Conservation (phyloP, 78 protist genomes). For the Emiliania huxleyi region DNA sequence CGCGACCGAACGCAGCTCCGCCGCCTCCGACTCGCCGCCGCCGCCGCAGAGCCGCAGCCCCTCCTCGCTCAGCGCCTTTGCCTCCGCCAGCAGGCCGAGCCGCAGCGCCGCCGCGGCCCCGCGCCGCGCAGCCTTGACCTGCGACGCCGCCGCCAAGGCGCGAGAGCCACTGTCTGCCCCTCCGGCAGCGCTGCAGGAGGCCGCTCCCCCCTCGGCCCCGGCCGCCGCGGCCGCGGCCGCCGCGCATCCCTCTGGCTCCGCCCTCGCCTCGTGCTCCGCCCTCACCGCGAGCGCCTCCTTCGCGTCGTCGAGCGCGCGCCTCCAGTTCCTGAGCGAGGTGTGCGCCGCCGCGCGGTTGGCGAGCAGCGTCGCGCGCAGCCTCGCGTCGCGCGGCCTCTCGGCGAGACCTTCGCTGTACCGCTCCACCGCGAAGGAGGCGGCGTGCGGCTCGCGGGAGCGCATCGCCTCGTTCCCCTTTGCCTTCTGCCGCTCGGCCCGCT, state of each 20-base stretch:
- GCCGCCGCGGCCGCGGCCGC: neutral
- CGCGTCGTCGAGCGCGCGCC: neutral
- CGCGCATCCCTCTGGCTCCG: too few species aligned
- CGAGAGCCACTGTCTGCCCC: too few species aligned
- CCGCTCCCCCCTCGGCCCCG: neutral
- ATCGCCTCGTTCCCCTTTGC: neutral
- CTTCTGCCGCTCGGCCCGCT: neutral
- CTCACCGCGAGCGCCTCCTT: neutral
- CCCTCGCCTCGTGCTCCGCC: neutral
- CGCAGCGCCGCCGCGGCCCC: neutral
- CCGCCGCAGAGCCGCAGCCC: neutral
- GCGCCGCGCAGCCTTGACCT: neutral
- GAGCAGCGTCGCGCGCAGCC: slow-evolving; percentile 3
- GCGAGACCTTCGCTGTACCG: neutral
- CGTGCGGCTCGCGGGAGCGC: too few species aligned
- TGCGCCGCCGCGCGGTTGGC: neutral
- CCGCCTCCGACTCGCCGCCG: neutral
- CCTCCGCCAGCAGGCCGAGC: neutral
- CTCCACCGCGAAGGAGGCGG: neutral
- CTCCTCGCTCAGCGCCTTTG: neutral
- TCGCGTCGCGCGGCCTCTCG: neutral
- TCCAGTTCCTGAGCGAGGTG: neutral
- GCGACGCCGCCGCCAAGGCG: neutral
- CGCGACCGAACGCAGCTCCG: neutral
- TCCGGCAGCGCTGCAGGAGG: too few species aligned